Evolutionary conservation across 192 early-diverging fungal species (phyloP).

Genomic region (Backusella mclennaniae): DNA sequence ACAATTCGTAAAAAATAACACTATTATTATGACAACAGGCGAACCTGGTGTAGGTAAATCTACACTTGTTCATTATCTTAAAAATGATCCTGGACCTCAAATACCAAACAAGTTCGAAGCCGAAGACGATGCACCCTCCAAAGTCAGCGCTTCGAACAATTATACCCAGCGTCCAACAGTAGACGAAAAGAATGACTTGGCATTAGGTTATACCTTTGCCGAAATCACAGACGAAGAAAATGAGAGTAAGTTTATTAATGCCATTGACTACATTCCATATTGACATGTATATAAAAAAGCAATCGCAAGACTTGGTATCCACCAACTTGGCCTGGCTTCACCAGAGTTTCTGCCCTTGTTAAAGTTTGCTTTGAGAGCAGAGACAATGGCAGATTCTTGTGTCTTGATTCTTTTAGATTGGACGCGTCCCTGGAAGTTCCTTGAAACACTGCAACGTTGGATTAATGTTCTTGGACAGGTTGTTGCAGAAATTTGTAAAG

Average conservation of each 20-base stretch:
- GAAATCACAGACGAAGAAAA: constrained; percentile 89
- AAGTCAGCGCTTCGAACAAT: constrained; percentile 43
- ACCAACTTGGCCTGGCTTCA: constrained; percentile 73
- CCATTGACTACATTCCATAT: neutral
- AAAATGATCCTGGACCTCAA: constrained; percentile 45
- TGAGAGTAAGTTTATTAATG: constrained; percentile 51
- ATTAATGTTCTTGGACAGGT: constrained; percentile 61
- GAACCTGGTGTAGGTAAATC: constrained; percentile 84
- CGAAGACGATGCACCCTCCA: constrained; percentile 41
- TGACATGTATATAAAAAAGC: constrained; percentile 13
- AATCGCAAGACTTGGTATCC: constrained; percentile 74
- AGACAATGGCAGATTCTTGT: constrained; percentile 59
- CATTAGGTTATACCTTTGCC: constrained; percentile 80
- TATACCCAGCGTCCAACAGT: constrained; percentile 35
- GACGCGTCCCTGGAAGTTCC: constrained; percentile 85
- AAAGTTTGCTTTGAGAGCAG: constrained; percentile 66
- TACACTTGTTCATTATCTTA: constrained; percentile 68
- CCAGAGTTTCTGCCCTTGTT: constrained; percentile 68
- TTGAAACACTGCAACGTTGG: constrained; percentile 80
- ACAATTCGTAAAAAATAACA: no score
- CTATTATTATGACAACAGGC: constrained; percentile 37
- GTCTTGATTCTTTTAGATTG: constrained; percentile 88
- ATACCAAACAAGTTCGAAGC: constrained; percentile 25
- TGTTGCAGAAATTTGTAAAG: constrained; percentile 53
- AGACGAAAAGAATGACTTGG: constrained; percentile 67